Evolutionary conservation across 495 filamentous ascomycete species (phyloP).

Genomic region (Xylaria cubensis): DNA sequence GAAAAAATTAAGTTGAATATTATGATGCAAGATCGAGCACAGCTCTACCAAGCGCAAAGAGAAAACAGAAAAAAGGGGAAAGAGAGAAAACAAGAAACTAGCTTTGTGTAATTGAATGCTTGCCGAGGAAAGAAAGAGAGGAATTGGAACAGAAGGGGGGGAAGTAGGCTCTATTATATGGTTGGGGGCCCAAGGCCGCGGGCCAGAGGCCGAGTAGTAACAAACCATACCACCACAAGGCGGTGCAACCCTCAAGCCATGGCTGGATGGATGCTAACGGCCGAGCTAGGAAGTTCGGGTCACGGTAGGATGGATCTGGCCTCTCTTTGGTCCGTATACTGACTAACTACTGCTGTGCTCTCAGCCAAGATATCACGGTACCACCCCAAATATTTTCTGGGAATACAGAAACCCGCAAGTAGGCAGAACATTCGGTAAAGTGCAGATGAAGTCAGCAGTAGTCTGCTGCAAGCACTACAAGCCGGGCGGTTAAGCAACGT

Average conservation of each 20-base stretch:
- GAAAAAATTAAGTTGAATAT: slow-evolving; percentile 41
- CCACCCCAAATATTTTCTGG: slow-evolving; percentile 22
- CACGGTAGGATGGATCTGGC: slow-evolving; percentile 12
- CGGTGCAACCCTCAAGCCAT: slow-evolving; percentile 23
- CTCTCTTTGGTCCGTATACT: slow-evolving; percentile 17
- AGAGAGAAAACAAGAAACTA: slow-evolving; percentile 61
- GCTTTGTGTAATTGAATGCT: slow-evolving; percentile 73
- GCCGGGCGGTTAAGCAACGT: slow-evolving; percentile 51
- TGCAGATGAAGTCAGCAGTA: slow-evolving; percentile 31
- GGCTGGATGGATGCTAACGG: slow-evolving; percentile 11
- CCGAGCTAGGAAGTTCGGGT: slow-evolving; percentile 23
- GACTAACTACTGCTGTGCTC: background rate
- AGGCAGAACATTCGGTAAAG: slow-evolving; percentile 31
- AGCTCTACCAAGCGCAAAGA: slow-evolving; percentile 57
- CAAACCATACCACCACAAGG: slow-evolving; percentile 28
- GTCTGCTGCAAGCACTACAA: slow-evolving; percentile 41
- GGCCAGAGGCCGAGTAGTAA: slow-evolving; percentile 31
- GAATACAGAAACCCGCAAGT: slow-evolving; percentile 17
- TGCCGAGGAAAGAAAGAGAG: slow-evolving; percentile 72
- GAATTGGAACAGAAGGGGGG: slow-evolving; percentile 43
- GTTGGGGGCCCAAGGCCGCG: slow-evolving; percentile 39
- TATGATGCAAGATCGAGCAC: slow-evolving; percentile 52
- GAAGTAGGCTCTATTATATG: slow-evolving; percentile 53
- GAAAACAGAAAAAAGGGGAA: slow-evolving; percentile 57
- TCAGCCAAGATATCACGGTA: slow-evolving; percentile 3